A percentile compares a stretch with the other conserved stretches of the same genome.
These are phyloP conservation scores for Podila epicladia DNA, from an alignment of 192 early-diverging fungal species.

Conservation along the genomic window DNA sequence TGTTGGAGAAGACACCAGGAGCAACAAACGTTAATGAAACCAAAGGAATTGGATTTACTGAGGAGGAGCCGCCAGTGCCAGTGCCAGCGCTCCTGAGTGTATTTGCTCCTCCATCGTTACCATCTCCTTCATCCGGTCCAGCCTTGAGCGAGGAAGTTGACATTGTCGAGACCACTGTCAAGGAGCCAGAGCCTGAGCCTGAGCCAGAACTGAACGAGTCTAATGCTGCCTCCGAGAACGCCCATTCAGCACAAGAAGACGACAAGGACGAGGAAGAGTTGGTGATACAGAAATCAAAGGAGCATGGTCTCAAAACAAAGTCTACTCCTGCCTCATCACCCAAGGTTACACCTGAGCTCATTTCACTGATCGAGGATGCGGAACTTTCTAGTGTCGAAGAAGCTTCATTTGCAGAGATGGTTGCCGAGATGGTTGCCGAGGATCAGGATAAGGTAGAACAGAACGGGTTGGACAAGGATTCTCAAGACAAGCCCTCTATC, in stretches of 20 bases:
- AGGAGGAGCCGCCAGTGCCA: neutral
- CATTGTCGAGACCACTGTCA: too few species aligned
- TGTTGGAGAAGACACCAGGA: neutral
- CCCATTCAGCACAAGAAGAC: neutral
- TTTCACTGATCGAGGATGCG: too few species aligned
- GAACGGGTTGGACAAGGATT: neutral
- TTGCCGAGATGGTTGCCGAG: neutral
- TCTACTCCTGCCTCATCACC: neutral
- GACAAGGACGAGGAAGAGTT: neutral
- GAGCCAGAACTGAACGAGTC: neutral
- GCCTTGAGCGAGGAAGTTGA: neutral
- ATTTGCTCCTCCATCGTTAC: neutral
- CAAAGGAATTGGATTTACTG: too few species aligned
- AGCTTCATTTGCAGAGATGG: neutral
- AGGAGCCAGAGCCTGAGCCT: neutral
- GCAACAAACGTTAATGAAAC: neutral
- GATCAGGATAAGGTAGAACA: neutral
- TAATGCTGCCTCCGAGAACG: neutral
- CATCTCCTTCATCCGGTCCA: neutral
- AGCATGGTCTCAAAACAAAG: neutral
- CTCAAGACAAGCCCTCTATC: neutral
- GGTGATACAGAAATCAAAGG: neutral
- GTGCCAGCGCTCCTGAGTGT: neutral
- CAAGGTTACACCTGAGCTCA: neutral
- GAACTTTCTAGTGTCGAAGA: neutral